Evolutionary conservation across 2,329 filamentous ascomycete species (phyloP).

Genomic region (Pestalotiopsis sp.): DNA sequence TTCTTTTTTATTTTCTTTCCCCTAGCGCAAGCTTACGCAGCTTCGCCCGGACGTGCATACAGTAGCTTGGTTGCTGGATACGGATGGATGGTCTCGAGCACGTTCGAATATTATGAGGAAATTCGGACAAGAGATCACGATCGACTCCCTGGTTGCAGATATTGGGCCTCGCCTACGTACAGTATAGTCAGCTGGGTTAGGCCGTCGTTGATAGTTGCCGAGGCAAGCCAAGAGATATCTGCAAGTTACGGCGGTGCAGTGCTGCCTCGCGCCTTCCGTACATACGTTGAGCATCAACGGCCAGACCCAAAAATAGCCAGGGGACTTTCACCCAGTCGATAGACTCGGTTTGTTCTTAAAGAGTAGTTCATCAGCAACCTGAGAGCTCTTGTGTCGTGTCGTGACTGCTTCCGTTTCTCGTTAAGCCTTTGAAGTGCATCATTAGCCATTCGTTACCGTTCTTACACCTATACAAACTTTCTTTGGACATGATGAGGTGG

Average conservation of each 20-base stretch:
- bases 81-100: background rate
- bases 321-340: background rate
- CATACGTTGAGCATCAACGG: background rate
- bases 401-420: background rate
- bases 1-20: background rate
- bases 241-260: background rate
- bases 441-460: background rate
- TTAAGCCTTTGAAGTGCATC: background rate
- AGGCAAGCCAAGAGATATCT: background rate
- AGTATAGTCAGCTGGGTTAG: background rate
- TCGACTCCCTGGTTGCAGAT: background rate
- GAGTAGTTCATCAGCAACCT: background rate
- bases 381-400: background rate
- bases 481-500: background rate
- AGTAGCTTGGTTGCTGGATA: background rate
- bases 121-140: background rate
- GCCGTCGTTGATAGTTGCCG: background rate
- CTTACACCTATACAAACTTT: too few species aligned
- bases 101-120: background rate
- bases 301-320: background rate
- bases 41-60: background rate
- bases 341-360: background rate
- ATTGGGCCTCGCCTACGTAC: background rate
- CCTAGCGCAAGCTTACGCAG: background rate
- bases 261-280: background rate